These are phyloP conservation scores for Omphalea diandra DNA, from an alignment of 441 rosid species.

Conservation along the genomic window DNA sequence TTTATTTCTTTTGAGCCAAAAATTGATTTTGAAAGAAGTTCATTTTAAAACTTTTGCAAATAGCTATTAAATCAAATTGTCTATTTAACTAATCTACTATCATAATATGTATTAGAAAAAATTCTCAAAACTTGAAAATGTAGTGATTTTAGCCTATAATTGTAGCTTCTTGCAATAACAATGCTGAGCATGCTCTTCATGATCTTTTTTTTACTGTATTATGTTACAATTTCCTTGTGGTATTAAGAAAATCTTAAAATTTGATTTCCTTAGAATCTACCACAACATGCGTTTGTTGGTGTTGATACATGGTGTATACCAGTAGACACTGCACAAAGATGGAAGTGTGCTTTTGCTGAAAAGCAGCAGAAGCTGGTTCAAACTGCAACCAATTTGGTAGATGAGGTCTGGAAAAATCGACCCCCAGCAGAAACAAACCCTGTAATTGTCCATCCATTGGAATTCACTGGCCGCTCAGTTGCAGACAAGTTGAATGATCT, in stretches of 20 bases:
- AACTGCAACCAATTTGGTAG: constrained; percentile 77
- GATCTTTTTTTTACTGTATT: not conserved
- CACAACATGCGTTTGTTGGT: constrained; percentile 65
- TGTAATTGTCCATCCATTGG: constrained; percentile 63
- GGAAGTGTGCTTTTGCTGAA: constrained; percentile 62
- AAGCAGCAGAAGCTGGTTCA: constrained; percentile 73
- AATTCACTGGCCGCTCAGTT: constrained; percentile 72
- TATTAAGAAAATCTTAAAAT: constrained; percentile 18
- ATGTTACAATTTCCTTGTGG: not conserved
- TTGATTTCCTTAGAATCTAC: constrained; percentile 59
- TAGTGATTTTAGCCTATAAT: too few species aligned
- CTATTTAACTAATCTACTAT: too few species aligned
- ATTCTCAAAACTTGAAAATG: too few species aligned
- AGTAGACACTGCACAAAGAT: constrained; percentile 72
- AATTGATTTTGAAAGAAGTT: too few species aligned
- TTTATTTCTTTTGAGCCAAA: too few species aligned
- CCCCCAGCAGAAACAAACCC: constrained; percentile 64
- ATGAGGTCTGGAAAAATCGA: constrained; percentile 76
- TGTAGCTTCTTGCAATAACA: too few species aligned
- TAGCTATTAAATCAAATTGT: too few species aligned
- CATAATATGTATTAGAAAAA: too few species aligned
- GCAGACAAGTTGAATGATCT: constrained; percentile 61
- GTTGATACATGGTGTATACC: constrained; percentile 91
- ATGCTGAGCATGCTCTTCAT: too few species aligned
- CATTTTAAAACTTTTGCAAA: too few species aligned